Percentiles rank a stretch among this genome's conserved stretches.
Evolutionary conservation across 2,329 filamentous ascomycete species (phyloP).

Genomic region (Exutisphaerella laricina): DNA sequence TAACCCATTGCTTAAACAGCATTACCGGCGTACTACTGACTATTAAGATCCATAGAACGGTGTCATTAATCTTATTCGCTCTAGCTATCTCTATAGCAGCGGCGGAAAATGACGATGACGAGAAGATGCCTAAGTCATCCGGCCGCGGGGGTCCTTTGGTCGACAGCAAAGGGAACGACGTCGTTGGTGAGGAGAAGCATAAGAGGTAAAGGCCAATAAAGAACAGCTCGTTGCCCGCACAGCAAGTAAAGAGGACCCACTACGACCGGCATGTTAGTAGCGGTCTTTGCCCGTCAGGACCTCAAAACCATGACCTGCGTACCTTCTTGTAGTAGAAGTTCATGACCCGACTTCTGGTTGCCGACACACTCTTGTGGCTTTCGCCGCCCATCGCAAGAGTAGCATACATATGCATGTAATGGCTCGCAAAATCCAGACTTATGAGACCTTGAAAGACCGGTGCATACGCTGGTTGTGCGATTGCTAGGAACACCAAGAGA

Average conservation of each 20-base stretch:
- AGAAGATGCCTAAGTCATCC: too few species aligned
- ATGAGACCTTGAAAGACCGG: conserved; percentile 92
- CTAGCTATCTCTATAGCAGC: conserved; percentile 85
- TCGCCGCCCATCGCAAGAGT: conserved; percentile 77
- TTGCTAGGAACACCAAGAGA: conserved; percentile 86
- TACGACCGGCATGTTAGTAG: too few species aligned
- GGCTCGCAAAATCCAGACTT: conserved; percentile 84
- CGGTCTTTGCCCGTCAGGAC: too few species aligned
- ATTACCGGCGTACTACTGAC: conserved; percentile 80
- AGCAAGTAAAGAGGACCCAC: conserved; percentile 85
- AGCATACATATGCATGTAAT: conserved; percentile 99
- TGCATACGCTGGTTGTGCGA: conserved; percentile 86
- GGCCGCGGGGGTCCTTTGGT: background rate
- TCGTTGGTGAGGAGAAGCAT: conserved; percentile 76
- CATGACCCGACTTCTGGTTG: conserved; percentile 77
- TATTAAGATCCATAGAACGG: conserved; percentile 69
- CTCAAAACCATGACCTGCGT: too few species aligned
- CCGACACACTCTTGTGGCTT: conserved; percentile 91
- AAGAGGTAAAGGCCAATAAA: conserved; percentile 97
- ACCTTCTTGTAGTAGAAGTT: conserved; percentile 98
- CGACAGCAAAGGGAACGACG: background rate
- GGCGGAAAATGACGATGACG: conserved; percentile 59
- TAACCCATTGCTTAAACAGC: conserved; percentile 85
- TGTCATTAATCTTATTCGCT: conserved; percentile 69
- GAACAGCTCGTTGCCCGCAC: conserved; percentile 85